Percentiles rank a stretch among this genome's conserved stretches.
Evolutionary conservation across 2,329 filamentous ascomycete species (phyloP).

Genomic region (Dothiorella sarmentorum): DNA sequence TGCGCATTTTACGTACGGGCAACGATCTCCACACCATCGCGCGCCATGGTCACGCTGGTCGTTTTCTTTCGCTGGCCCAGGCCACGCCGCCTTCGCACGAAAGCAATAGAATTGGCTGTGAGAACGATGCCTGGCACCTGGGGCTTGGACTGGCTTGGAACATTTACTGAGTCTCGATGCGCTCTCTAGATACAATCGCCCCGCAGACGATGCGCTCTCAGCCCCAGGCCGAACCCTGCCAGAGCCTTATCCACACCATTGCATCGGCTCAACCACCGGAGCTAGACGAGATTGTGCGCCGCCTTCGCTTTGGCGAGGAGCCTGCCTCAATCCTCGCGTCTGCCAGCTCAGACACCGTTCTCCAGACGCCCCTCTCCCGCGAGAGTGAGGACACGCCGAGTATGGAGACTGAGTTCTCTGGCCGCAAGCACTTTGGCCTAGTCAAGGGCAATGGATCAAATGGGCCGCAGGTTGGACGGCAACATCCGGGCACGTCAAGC

Average conservation of each 20-base stretch:
- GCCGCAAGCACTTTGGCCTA: constrained; percentile 19
- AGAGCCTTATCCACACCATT: constrained; percentile 18
- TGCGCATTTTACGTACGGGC: constrained; percentile 22
- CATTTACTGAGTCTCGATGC: constrained; percentile 11
- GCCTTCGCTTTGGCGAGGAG: constrained; percentile 19
- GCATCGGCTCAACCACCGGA: constrained; percentile 16
- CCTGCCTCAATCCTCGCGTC: constrained; percentile 15
- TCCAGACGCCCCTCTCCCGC: constrained; percentile 13
- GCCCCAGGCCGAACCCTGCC: constrained; percentile 9
- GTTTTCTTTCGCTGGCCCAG: constrained; percentile 19
- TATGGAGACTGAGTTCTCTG: constrained; percentile 21
- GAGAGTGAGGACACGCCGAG: constrained; percentile 16
- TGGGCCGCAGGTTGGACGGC: neutral
- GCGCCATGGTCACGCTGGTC: constrained; percentile 22
- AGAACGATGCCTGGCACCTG: constrained; percentile 8
- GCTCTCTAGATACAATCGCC: neutral
- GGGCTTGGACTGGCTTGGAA: constrained; percentile 9
- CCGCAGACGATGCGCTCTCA: neutral
- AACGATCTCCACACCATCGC: constrained; percentile 21
- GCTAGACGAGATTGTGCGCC: constrained; percentile 23
- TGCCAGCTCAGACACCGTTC: constrained; percentile 1
- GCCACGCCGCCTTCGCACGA: constrained; percentile 8
- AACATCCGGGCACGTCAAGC: neutral
- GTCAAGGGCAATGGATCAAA: constrained; percentile 15
- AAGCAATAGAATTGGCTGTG: constrained; percentile 16